phyloP scores from a whole-genome alignment of 2,329 filamentous ascomycete genomes.

The Dothidotthia symphoricarpi region DNA sequence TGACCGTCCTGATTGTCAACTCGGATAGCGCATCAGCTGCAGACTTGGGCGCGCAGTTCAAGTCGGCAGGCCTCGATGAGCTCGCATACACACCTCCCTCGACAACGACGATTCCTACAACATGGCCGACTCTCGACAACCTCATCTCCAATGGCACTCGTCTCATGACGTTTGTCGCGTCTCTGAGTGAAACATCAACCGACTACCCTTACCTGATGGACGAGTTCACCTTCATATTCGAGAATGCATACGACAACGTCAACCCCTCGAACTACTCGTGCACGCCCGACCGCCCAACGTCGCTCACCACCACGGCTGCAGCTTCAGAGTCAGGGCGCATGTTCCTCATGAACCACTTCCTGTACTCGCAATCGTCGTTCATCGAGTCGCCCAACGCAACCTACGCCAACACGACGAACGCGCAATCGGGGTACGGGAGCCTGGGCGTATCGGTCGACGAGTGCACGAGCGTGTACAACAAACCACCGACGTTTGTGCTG shows the following conservation, averaged over 20 bases:
- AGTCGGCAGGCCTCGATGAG: slow-evolving; percentile 55
- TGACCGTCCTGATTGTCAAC: slow-evolving; percentile 73
- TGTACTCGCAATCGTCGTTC: slow-evolving; percentile 56
- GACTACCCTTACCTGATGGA: slow-evolving; percentile 59
- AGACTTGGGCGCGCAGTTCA: slow-evolving; percentile 53
- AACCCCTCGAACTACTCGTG: slow-evolving; percentile 68
- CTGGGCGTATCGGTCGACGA: slow-evolving; percentile 38
- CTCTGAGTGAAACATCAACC: slow-evolving; percentile 35
- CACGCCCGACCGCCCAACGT: slow-evolving; percentile 63
- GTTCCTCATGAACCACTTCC: slow-evolving; percentile 79
- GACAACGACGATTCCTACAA: slow-evolving; percentile 49
- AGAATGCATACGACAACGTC: slow-evolving; percentile 67
- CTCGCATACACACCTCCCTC: slow-evolving; percentile 53
- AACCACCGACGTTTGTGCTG: slow-evolving; percentile 68
- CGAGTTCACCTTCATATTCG: slow-evolving; percentile 68
- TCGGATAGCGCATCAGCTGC: slow-evolving; percentile 58
- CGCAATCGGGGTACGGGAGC: slow-evolving; percentile 57
- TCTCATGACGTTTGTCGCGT: slow-evolving; percentile 68
- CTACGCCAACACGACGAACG: slow-evolving; percentile 64
- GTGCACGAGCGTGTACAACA: slow-evolving; percentile 60
- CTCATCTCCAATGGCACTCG: slow-evolving; percentile 66
- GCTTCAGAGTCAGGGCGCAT: slow-evolving; percentile 62
- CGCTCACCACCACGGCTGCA: slow-evolving; percentile 44
- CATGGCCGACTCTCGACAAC: slow-evolving; percentile 70
- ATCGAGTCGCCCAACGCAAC: slow-evolving; percentile 46